These are phyloP conservation scores for Heterobasidion irregulare DNA, from an alignment of 1,284 basidiomycete genomes.

Conservation along the genomic window DNA sequence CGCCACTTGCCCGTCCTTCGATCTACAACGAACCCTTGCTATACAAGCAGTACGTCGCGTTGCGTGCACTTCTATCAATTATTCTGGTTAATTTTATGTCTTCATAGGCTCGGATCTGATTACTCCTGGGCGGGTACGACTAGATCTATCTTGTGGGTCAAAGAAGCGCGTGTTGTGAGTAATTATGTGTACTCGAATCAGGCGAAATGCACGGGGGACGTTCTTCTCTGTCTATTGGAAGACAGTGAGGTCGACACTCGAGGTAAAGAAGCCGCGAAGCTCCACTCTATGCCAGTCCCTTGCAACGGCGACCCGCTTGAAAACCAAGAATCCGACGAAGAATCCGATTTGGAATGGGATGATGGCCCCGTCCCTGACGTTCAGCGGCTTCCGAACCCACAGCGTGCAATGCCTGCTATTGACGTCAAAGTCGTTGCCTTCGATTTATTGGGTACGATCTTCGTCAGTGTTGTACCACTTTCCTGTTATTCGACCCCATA, in stretches of 20 bases:
- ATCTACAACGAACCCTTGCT: neutral
- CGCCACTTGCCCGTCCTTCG: neutral
- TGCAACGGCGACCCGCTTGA: neutral
- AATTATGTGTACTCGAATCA: neutral
- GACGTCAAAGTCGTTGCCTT: neutral
- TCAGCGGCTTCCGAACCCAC: neutral
- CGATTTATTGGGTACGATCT: neutral
- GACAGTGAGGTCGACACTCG: neutral
- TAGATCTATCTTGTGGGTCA: neutral
- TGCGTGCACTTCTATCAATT: neutral
- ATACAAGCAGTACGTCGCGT: neutral
- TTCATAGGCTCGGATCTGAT: neutral
- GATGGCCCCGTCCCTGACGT: neutral
- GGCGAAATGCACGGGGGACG: neutral
- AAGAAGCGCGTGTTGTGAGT: neutral
- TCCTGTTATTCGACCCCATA: neutral
- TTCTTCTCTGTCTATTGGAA: neutral
- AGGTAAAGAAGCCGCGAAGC: neutral
- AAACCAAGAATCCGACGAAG: neutral
- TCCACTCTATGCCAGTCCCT: neutral
- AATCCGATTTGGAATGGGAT: neutral
- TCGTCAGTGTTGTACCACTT: neutral
- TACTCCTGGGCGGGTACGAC: neutral
- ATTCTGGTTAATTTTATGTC: neutral
- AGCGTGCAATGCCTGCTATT: neutral